Base-by-base conservation (phyloP, 2,329 filamentous ascomycete genomes). In the Thelonectria olida region DNA sequence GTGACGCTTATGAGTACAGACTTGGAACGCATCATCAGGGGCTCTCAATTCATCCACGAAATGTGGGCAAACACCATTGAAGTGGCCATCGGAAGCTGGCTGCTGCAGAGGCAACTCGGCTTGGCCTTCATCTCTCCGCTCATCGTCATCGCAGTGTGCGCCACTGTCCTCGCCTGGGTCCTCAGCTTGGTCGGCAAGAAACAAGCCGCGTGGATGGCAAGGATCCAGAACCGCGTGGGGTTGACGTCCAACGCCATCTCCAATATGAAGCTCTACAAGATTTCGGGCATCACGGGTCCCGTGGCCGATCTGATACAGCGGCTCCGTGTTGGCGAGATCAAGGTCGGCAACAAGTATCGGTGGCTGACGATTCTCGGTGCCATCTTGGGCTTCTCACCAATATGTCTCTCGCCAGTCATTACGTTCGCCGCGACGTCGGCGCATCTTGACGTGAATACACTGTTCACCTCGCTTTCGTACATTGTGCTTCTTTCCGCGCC, bases 1-100 rank as follows among this genome's bases (percentile, higher is more conserved):
- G 63, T 84, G 42, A 83, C 82, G 0, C 72, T 84, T 3, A 84
- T 84, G 81, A 81, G 76, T 56, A 76, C 79, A 4, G 82, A 85
- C 48, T 72, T 83, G 9, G 81, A 83, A 58, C 74, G 77, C 5
- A 76, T 83, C 3, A 67, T 74, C 2, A 44, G 65, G 0, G 81
- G 78, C 1, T 69, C 75, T 4, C 56, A 66, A 4, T 64, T 56
- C 2, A 56, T 81, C 28, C 82, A 83, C 47, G 77, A 81, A 23
- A 58, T 78, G 5, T 82, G 80, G 80, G 78, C 74, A 0, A 76
- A 69, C 38, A 52, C 73, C 1, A 61, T 84, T 1, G 78, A 85
- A 61, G 76, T 82, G 4, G 77, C 67, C 5, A 54, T 86, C 2
- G 80, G 79, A 0, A 78, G 79, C 48, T 86, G 77, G 69, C 73